A percentile compares a stretch with the other conserved stretches of the same genome.
phyloP scores from a whole-genome alignment of 495 filamentous ascomycete genomes.

The Aspergillus mulundensis region DNA sequence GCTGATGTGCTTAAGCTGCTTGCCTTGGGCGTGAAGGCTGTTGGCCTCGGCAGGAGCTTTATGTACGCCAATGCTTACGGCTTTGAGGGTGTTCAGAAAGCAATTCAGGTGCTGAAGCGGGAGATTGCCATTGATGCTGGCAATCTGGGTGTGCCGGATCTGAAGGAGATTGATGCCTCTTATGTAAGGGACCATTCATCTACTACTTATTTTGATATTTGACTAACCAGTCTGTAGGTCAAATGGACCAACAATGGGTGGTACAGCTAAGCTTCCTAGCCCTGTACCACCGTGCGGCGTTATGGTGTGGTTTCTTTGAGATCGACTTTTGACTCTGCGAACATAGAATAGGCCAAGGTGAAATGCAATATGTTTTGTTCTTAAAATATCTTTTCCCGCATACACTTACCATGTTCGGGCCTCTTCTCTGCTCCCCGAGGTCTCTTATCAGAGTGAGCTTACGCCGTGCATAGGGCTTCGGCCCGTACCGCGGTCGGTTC shows the following conservation, averaged over 20 bases:
- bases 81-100: conserved; percentile 26
- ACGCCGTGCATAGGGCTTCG: no score
- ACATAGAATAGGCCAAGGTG: no score
- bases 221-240: conserved; percentile 4
- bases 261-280: conserved; percentile 5
- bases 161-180: conserved; percentile 15
- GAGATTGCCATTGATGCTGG: conserved; percentile 16
- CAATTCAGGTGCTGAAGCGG: conserved; percentile 12
- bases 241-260: conserved; percentile 16
- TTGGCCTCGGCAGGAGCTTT: conserved; percentile 38
- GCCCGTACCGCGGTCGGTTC: no score
- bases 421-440: no score
- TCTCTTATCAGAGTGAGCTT: no score
- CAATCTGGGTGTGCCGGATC: conserved; percentile 8
- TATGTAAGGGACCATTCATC: conserved; percentile 6
- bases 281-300: no score
- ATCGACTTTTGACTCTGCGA: no score
- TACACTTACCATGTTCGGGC: no score
- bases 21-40: conserved; percentile 35
- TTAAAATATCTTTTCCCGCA: no score
- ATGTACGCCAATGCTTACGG: conserved; percentile 44
- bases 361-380: no score
- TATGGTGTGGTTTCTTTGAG: no score
- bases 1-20: conserved; percentile 38
- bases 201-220: not conserved